phyloP scores from a whole-genome alignment of 1,284 basidiomycete genomes.

The Pterulicium gracile region DNA sequence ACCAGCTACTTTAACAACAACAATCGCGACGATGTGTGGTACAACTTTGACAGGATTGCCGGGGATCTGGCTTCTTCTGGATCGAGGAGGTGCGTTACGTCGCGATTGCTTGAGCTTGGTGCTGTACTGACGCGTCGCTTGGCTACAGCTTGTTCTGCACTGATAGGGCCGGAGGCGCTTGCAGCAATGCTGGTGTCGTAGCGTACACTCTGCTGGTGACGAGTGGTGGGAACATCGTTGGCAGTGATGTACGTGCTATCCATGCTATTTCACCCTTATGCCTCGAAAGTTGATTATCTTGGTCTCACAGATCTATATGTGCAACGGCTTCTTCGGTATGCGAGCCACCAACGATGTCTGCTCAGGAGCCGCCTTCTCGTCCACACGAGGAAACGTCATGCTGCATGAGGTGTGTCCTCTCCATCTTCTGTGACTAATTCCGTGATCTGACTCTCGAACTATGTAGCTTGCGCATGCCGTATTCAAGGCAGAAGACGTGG shows the following conservation, averaged over 20 bases:
- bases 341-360: not conserved
- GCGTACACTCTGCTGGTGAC: not conserved
- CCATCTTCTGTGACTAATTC: too few species aligned
- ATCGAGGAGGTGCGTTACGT: not conserved
- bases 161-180: not conserved
- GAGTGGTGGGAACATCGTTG: not conserved
- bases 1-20: not conserved
- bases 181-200: not conserved
- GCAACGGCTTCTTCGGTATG: not conserved
- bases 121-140: not conserved
- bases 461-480: too few species aligned
- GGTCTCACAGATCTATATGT: not conserved
- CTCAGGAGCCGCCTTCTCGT: not conserved
- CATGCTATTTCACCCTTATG: not conserved
- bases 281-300: too few species aligned
- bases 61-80: conserved; percentile 2
- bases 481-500: too few species aligned
- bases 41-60: conserved; percentile 1
- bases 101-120: not conserved
- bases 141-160: not conserved
- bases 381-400: not conserved
- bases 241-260: conserved; percentile 1
- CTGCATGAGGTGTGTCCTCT: not conserved
- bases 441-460: too few species aligned
- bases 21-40: not conserved